Base-by-base conservation (phyloP, 768 basidiomycete species). In the Termitomyces sp. region DNA sequence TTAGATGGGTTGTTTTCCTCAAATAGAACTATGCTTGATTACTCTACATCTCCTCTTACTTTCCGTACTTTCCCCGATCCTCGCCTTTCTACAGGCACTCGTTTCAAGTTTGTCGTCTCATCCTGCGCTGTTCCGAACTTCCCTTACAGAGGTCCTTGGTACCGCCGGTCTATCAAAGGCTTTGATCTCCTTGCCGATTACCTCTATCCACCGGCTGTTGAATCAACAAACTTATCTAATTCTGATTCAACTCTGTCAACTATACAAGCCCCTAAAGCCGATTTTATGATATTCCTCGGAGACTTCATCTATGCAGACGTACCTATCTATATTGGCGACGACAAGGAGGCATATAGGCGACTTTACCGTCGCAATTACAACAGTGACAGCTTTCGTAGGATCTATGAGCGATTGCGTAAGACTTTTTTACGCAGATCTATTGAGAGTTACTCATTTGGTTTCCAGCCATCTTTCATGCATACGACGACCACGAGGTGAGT, bases 1-100 rank as follows among this genome's bases (percentile, higher is more conserved):
- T 27, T 51, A 85, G 83, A 85, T 70, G 73, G 70, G 33, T 64
- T 74, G 64, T 79, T 67, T 64, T 74, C 40, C 59, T 69, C 66
- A 30, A 81, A 85, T 60, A 68, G 71, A 40, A 77, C 79, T 3
- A 48, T 76, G 57, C 74, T 85, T 34, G 77, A 79, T n/a, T 81
- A 80, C 67, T 82, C 84, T 16, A 52, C 64, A 14, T 64, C 65
- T 5, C 82, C 86, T 7, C 79, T 88, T 46, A 68, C 69, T 22
- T 91, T 93, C 75, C 82, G 74, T 57, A 93, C 90, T 8, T 89
- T 87, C 71, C 89, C 90, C 3, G 90, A 92, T 67, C 79, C 86
- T 8, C 76, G 81, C 10, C 75, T 89, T 22, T 65, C 77, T 8
- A 69, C 74, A 24, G 81, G 82, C 30, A 73, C 72, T 33, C 81